phyloP scores from a whole-genome alignment of 1,284 basidiomycete species.

The Fomitopsis pinicola region DNA sequence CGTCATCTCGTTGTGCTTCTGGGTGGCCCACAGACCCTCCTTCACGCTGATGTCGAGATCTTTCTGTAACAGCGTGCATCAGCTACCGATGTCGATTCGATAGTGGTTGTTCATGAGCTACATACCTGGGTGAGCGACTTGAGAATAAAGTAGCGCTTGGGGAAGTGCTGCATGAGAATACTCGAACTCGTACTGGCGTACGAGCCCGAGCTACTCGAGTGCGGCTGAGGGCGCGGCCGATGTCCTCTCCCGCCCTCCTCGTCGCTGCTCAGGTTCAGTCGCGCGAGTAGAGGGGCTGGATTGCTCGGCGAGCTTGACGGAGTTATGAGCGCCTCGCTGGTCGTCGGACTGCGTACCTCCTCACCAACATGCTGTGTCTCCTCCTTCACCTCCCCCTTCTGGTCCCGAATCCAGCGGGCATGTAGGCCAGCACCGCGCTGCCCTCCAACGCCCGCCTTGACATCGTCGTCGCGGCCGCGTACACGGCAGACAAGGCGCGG shows the following conservation, averaged over 20 bases:
- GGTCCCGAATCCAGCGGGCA: slow-evolving; percentile 69
- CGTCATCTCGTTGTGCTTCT: slow-evolving; percentile 88
- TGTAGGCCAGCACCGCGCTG: slow-evolving; percentile 89
- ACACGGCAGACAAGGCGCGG: slow-evolving; percentile 84
- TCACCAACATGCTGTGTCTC: slow-evolving; percentile 8
- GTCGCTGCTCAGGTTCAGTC: slow-evolving; percentile 36
- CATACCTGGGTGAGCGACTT: slow-evolving; percentile 81
- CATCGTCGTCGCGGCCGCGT: slow-evolving; percentile 80
- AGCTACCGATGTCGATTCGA: background rate
- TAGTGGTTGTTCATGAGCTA: background rate
- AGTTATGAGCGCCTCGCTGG: slow-evolving; percentile 28
- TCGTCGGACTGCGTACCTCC: slow-evolving; percentile 11
- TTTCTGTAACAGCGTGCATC: slow-evolving; percentile 37
- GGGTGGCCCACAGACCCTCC: slow-evolving; percentile 86
- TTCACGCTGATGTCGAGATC: slow-evolving; percentile 86
- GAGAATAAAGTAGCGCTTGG: slow-evolving; percentile 87
- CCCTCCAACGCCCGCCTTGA: slow-evolving; percentile 86
- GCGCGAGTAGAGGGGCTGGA: slow-evolving; percentile 16
- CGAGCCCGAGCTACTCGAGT: slow-evolving; percentile 64
- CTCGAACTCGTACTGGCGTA: slow-evolving; percentile 71
- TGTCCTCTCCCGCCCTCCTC: slow-evolving; percentile 28
- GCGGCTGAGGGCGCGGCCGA: slow-evolving; percentile 24
- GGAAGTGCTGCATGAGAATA: slow-evolving; percentile 72
- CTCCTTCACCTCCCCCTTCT: slow-evolving; percentile 34
- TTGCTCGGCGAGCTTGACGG: slow-evolving; percentile 20